Percentiles rank a stretch among this genome's conserved stretches.
Evolutionary conservation across 805 yeast genomes (phyloP).

Genomic region (Candida montana): DNA sequence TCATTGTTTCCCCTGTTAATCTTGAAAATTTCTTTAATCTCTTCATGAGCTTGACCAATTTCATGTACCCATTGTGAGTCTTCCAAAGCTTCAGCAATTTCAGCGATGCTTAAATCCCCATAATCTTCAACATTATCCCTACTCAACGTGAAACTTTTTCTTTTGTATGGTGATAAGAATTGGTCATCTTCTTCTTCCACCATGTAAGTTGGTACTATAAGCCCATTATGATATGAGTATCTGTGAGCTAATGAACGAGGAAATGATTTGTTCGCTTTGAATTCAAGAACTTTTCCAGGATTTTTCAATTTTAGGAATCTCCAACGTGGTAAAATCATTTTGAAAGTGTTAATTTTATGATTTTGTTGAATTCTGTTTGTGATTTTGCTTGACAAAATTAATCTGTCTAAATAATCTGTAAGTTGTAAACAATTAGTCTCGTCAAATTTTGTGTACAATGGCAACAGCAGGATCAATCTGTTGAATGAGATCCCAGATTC

Average conservation of each 20-base stretch:
- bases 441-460: slow-evolving; percentile 72
- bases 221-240: too few species aligned
- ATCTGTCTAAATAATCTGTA: slow-evolving; percentile 62
- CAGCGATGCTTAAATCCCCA: not conserved
- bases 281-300: slow-evolving; percentile 3
- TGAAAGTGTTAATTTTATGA: slow-evolving; percentile 28
- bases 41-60: slow-evolving; percentile 11
- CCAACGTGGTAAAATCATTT: slow-evolving; percentile 34
- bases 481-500: slow-evolving; percentile 62
- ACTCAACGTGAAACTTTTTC: too few species aligned
- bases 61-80: slow-evolving; percentile 19
- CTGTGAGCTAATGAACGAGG: not conserved
- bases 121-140: not conserved
- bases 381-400: slow-evolving; percentile 52
- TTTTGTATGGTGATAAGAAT: slow-evolving; percentile 15
- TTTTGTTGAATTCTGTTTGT: slow-evolving; percentile 36
- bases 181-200: slow-evolving; percentile 7
- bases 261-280: not conserved
- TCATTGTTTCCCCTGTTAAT: too few species aligned
- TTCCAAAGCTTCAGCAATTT: slow-evolving; percentile 14
- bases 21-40: slow-evolving; percentile 9
- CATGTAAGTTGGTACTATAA: too few species aligned
- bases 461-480: slow-evolving; percentile 57
- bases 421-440: slow-evolving; percentile 71
- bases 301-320: slow-evolving; percentile 19